A percentile compares a stretch with the other conserved stretches of the same genome.
phyloP scores from a whole-genome alignment of 345 rosid genomes.

The Brassica rapa region DNA sequence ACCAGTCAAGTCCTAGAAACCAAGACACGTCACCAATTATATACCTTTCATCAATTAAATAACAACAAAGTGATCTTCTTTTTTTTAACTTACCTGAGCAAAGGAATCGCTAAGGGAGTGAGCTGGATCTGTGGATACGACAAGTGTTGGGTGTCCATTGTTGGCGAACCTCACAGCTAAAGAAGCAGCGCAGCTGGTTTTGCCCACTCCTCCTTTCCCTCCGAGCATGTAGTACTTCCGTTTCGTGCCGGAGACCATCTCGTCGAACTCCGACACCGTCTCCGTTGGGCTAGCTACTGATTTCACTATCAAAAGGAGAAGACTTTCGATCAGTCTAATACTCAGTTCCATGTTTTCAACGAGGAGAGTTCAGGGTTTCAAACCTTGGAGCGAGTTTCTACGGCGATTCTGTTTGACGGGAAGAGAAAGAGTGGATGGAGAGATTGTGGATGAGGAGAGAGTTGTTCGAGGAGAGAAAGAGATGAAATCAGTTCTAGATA shows the following conservation, averaged over 20 bases:
- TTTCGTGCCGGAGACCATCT: constrained; percentile 78
- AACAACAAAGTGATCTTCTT: background rate
- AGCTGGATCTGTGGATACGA: constrained; percentile 97
- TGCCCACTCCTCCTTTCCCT: constrained; percentile 98
- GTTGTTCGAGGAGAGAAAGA: constrained; percentile 47
- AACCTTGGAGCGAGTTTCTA: constrained; percentile 56
- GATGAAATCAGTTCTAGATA: constrained; percentile 33
- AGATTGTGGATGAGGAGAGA: constrained; percentile 15
- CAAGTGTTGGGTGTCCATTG: constrained; percentile 93
- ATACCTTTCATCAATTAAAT: background rate
- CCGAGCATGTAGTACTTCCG: constrained; percentile 96
- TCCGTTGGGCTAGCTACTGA: constrained; percentile 81
- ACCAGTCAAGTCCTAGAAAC: constrained; percentile 78
- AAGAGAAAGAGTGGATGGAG: constrained; percentile 38
- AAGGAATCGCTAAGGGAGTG: constrained; percentile 96
- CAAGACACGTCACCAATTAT: background rate
- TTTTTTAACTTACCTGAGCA: constrained; percentile 62
- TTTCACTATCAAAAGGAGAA: constrained; percentile 53
- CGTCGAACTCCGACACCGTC: constrained; percentile 71
- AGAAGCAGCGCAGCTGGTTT: constrained; percentile 98
- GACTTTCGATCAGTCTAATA: no score
- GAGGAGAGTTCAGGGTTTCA: background rate
- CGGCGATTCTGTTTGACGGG: constrained; percentile 42
- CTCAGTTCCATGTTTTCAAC: background rate
- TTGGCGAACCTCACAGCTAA: constrained; percentile 94